These are phyloP conservation scores for Leccinum uliginosum DNA, from an alignment of 768 basidiomycete genomes.

Conservation along the genomic window DNA sequence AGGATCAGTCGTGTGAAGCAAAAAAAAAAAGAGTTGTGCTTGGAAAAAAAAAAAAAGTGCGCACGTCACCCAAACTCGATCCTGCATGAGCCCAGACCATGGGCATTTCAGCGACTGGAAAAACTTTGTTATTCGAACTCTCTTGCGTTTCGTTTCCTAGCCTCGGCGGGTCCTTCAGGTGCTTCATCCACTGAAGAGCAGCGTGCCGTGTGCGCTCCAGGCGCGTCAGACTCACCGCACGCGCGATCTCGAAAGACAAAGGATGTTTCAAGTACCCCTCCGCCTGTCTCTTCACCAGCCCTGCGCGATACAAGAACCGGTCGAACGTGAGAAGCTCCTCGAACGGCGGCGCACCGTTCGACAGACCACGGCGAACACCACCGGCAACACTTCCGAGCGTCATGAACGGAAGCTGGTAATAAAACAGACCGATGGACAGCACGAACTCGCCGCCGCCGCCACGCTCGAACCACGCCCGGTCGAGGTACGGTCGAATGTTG, in stretches of 20 bases:
- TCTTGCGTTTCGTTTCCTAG: background rate
- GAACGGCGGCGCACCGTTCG: slow-evolving; percentile 34
- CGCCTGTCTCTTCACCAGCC: slow-evolving; percentile 35
- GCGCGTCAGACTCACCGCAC: slow-evolving; percentile 7
- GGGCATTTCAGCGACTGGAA: slow-evolving; percentile 6
- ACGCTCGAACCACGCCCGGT: slow-evolving; percentile 40
- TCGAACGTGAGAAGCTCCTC: slow-evolving; percentile 38
- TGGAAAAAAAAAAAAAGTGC: too few species aligned
- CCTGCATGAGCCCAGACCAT: slow-evolving; percentile 14
- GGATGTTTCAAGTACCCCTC: slow-evolving; percentile 37
- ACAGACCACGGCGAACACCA: background rate
- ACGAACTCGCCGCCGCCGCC: slow-evolving; percentile 46
- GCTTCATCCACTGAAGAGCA: slow-evolving; percentile 26
- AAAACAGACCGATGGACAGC: slow-evolving; percentile 40
- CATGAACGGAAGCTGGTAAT: slow-evolving; percentile 43
- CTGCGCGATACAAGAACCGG: slow-evolving; percentile 46
- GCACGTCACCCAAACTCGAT: slow-evolving; percentile 29
- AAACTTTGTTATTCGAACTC: background rate
- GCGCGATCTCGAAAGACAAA: slow-evolving; percentile 40
- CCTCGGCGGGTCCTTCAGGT: background rate
- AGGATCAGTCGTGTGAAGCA: background rate
- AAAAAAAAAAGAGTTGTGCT: background rate
- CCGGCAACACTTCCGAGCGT: slow-evolving; percentile 30
- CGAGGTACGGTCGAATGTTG: slow-evolving; percentile 40
- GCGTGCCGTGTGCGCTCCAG: background rate